These are phyloP conservation scores for Fremontodendron californicum DNA, from an alignment of 345 rosid genomes.

Conservation along the genomic window DNA sequence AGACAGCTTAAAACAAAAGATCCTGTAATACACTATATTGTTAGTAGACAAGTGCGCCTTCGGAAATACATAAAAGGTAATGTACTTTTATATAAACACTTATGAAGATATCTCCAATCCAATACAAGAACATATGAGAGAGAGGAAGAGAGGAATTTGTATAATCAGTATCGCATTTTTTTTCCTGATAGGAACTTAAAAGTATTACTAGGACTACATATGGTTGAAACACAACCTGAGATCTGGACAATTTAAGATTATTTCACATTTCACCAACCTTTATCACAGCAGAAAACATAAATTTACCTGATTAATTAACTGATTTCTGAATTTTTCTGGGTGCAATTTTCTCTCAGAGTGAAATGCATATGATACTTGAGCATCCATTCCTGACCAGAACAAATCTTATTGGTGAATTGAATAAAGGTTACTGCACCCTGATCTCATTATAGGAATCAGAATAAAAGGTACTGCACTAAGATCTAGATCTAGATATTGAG, in stretches of 20 bases:
- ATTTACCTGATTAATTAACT: slow-evolving; percentile 57
- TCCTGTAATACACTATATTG: not conserved
- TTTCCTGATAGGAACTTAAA: not conserved
- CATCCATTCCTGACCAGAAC: slow-evolving; percentile 60
- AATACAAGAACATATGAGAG: not conserved
- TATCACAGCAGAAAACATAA: not conserved
- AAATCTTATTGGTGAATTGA: not conserved
- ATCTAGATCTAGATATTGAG: not conserved
- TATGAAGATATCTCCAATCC: not conserved
- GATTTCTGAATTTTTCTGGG: slow-evolving; percentile 68
- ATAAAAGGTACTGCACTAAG: not conserved
- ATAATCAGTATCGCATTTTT: not conserved
- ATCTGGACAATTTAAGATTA: not conserved
- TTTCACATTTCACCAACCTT: not conserved
- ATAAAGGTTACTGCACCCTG: not conserved
- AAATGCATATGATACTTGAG: slow-evolving; percentile 72
- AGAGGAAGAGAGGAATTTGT: not conserved
- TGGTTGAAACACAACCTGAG: not conserved
- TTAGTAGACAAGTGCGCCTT: not conserved
- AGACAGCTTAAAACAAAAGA: slow-evolving; percentile 7
- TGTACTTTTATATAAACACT: not conserved
- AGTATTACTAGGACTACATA: not conserved
- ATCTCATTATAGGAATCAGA: not conserved
- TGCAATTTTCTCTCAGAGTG: slow-evolving; percentile 62
- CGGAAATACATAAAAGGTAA: not conserved